Evolutionary conservation across 257 asterid species (phyloP).

Genomic region (Solanum arcanum): DNA sequence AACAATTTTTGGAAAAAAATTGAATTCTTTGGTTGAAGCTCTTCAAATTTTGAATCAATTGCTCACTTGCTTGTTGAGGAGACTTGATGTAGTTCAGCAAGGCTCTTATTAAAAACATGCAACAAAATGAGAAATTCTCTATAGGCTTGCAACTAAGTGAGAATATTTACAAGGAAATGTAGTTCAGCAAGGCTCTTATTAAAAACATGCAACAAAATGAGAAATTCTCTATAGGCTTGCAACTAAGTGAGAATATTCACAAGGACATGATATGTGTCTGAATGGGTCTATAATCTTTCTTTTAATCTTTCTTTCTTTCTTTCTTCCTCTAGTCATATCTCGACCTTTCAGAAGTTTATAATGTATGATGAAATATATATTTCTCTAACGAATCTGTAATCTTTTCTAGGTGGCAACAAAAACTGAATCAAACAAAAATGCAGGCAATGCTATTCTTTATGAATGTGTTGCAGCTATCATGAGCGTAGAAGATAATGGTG

Average conservation of each 20-base stretch:
- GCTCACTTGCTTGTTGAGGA: background rate
- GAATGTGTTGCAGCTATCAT: constrained; percentile 93
- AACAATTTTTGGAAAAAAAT: background rate
- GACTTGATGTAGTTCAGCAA: background rate
- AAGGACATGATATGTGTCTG: background rate
- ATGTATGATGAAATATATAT: background rate
- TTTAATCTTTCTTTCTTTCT: background rate
- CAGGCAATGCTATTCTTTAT: constrained; percentile 93
- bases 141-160: background rate
- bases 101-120: background rate
- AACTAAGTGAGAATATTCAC: background rate
- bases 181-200: background rate
- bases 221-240: background rate
- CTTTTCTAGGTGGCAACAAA: constrained; percentile 86
- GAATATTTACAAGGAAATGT: background rate
- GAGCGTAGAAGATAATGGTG: constrained; percentile 92
- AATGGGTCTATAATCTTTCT: background rate
- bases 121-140: background rate
- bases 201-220: background rate
- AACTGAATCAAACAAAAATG: constrained; percentile 90
- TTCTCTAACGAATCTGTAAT: constrained; percentile 9
- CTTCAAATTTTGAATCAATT: background rate
- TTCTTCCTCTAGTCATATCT: background rate
- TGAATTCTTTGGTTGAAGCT: background rate
- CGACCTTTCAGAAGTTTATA: background rate